These are phyloP conservation scores for Coniochaeta sp. DNA, from an alignment of 2,329 filamentous ascomycete species.

Conservation along the genomic window DNA sequence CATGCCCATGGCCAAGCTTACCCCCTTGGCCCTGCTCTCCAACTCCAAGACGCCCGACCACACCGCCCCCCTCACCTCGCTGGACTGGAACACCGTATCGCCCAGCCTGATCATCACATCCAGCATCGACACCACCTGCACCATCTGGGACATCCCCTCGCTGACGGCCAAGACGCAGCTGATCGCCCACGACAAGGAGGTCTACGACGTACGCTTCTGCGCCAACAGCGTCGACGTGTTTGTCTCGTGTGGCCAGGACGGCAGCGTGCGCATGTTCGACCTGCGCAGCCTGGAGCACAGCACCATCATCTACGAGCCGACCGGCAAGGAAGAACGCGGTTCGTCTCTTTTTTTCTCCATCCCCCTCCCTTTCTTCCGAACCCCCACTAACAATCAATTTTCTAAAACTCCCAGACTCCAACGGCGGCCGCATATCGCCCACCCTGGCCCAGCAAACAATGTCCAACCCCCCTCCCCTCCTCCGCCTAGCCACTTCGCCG, in stretches of 20 bases:
- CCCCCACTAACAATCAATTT: neutral
- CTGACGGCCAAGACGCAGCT: slow-evolving; percentile 96
- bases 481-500: slow-evolving; percentile 81
- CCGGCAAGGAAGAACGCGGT: slow-evolving; percentile 74
- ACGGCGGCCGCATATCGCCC: slow-evolving; percentile 60
- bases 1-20: slow-evolving; percentile 67
- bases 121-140: slow-evolving; percentile 97
- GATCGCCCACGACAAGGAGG: slow-evolving; percentile 98
- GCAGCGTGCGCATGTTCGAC: slow-evolving; percentile 98
- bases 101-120: slow-evolving; percentile 97
- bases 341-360: slow-evolving; percentile 15
- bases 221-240: slow-evolving; percentile 98
- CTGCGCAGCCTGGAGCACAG: slow-evolving; percentile 92
- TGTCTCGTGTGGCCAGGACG: slow-evolving; percentile 94
- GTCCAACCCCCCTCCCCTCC: slow-evolving; percentile 66
- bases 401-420: slow-evolving; percentile 35
- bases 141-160: slow-evolving; percentile 98
- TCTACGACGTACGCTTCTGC: slow-evolving; percentile 97
- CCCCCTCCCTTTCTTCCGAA: neutral
- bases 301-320: slow-evolving; percentile 98
- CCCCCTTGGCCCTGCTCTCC: slow-evolving; percentile 83
- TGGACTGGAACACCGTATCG: slow-evolving; percentile 97
- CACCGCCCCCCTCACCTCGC: slow-evolving; percentile 88
- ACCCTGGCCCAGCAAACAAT: slow-evolving; percentile 72
- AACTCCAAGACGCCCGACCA: slow-evolving; percentile 99